Conservation (phyloP, 371 early-diverging fungal genomes). For the Chytridium lagenaria region DNA sequence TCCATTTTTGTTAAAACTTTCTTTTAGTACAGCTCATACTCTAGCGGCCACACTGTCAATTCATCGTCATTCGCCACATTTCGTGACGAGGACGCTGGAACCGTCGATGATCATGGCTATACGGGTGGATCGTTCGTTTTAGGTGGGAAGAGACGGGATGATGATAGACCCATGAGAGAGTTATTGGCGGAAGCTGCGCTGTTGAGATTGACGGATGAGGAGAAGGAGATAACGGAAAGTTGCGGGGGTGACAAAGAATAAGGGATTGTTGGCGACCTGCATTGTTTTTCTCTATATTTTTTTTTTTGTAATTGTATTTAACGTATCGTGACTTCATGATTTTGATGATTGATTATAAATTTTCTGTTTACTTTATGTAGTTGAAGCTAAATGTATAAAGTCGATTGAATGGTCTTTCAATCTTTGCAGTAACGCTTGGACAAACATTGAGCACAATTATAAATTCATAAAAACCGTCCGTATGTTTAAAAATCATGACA, state of each 20-base stretch:
- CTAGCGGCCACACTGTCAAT: neutral
- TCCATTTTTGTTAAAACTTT: constrained; percentile 4
- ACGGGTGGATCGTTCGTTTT: constrained; percentile 46
- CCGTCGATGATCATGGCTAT: constrained; percentile 59
- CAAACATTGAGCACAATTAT: too few relatives aligned
- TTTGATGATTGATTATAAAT: too few relatives aligned
- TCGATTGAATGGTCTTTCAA: too few relatives aligned
- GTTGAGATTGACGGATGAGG: constrained; percentile 45
- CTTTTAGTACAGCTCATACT: neutral
- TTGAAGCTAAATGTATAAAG: too few relatives aligned
- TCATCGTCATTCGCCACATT: neutral
- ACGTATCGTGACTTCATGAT: neutral
- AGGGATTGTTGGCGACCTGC: too few relatives aligned
- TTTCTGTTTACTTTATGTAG: too few relatives aligned
- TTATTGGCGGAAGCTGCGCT: constrained; percentile 43
- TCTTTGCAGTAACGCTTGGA: too few relatives aligned
- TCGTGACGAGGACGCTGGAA: neutral
- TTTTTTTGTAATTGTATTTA: too few relatives aligned
- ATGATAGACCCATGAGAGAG: constrained; percentile 36
- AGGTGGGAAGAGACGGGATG: constrained; percentile 37
- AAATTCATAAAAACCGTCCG: too few relatives aligned
- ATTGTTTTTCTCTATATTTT: too few relatives aligned
- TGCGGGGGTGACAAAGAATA: constrained; percentile 33
- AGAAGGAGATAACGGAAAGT: constrained; percentile 42
- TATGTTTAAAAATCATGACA: too few relatives aligned